Evolutionary conservation across 2,329 filamentous ascomycete genomes (phyloP).

Genomic region (Zopfia rhizophila): DNA sequence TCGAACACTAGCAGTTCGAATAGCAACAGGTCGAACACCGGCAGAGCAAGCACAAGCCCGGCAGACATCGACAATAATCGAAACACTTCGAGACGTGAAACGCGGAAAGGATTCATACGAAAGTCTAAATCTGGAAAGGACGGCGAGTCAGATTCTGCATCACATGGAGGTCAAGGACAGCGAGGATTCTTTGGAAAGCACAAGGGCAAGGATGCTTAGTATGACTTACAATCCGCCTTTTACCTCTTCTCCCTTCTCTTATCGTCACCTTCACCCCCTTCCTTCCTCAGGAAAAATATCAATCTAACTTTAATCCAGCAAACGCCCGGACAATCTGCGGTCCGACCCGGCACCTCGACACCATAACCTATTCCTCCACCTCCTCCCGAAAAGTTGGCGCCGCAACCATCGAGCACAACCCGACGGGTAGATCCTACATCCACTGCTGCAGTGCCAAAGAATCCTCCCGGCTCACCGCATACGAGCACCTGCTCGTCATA

Average conservation of each 20-base stretch:
- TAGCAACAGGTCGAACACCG: too few species aligned
- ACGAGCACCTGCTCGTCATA: slow-evolving; percentile 49
- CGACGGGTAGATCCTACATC: slow-evolving; percentile 45
- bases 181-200: slow-evolving; percentile 46
- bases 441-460: slow-evolving; percentile 48
- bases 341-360: slow-evolving; percentile 46
- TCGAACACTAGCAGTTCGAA: too few species aligned
- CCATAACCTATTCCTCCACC: slow-evolving; percentile 47
- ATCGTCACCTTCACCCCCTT: background rate
- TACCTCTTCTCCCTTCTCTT: background rate
- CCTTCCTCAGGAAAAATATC: background rate
- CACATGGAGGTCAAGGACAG: slow-evolving; percentile 46
- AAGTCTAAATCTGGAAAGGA: slow-evolving; percentile 38
- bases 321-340: slow-evolving; percentile 50
- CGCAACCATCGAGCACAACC: slow-evolving; percentile 51
- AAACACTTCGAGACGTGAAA: slow-evolving; percentile 47
- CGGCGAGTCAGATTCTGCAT: slow-evolving; percentile 44
- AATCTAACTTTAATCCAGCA: slow-evolving; percentile 25
- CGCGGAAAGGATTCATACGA: slow-evolving; percentile 45
- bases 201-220: slow-evolving; percentile 45
- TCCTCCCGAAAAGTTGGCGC: slow-evolving; percentile 46
- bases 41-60: too few species aligned
- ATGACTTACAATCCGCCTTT: slow-evolving; percentile 7
- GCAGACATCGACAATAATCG: too few species aligned
- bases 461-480: slow-evolving; percentile 39